phyloP scores from a whole-genome alignment of 192 early-diverging fungal genomes.

The Podila epigama region DNA sequence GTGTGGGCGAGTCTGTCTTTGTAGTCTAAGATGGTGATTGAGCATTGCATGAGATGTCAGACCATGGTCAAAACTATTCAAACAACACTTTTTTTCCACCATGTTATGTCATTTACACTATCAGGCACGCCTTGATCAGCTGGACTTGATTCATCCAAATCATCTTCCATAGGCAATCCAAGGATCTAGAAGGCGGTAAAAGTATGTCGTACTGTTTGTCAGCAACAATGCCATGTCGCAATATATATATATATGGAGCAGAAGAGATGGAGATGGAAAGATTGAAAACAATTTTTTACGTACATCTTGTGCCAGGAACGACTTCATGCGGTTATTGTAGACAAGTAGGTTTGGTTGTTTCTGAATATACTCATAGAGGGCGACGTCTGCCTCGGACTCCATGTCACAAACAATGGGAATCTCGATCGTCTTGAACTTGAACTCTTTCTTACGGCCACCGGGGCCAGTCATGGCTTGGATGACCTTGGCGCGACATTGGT shows the following conservation, averaged over 20 bases:
- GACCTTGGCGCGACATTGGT: conserved; percentile 47
- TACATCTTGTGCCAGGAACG: conserved; percentile 48
- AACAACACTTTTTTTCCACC: not conserved
- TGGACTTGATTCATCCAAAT: conserved; percentile 19
- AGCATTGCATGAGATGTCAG: too few species aligned
- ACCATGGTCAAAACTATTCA: too few species aligned
- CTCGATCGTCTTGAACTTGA: conserved; percentile 48
- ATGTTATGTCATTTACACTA: conserved; percentile 4
- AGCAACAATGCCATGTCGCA: too few species aligned
- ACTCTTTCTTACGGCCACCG: conserved; percentile 47
- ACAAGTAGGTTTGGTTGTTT: conserved; percentile 44
- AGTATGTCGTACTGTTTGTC: too few species aligned
- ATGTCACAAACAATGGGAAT: conserved; percentile 44
- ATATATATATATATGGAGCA: too few species aligned
- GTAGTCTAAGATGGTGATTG: not conserved
- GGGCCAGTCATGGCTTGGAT: conserved; percentile 49
- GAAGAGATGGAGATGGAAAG: too few species aligned
- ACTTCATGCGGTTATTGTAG: conserved; percentile 47
- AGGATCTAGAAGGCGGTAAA: conserved; percentile 19
- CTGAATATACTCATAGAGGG: conserved; percentile 38
- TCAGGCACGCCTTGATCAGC: conserved; percentile 29
- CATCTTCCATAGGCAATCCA: conserved; percentile 32
- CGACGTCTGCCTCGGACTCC: conserved; percentile 41
- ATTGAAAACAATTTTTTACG: too few species aligned
- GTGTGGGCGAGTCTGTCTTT: conserved; percentile 19